These are phyloP conservation scores for Arabidopsis suecica DNA, from an alignment of 345 rosid genomes.

Conservation along the genomic window DNA sequence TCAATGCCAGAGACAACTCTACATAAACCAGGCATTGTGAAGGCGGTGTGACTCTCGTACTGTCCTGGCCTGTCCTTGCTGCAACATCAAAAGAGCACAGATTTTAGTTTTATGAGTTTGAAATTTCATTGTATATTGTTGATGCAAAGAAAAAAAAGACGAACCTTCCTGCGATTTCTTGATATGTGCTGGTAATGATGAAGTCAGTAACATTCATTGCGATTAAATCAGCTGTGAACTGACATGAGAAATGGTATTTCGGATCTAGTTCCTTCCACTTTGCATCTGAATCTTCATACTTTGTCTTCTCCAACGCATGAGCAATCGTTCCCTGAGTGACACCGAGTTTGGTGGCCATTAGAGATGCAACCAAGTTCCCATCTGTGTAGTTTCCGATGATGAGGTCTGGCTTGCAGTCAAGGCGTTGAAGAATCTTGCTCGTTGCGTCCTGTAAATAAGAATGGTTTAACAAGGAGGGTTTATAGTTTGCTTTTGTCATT, in stretches of 20 bases:
- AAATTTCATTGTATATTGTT: conserved; percentile 5
- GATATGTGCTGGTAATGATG: conserved; percentile 87
- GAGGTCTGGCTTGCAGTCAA: conserved; percentile 84
- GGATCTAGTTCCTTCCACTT: conserved; percentile 86
- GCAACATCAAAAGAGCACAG: conserved; percentile 15
- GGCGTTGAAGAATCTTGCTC: conserved; percentile 61
- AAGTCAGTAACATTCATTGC: conserved; percentile 92
- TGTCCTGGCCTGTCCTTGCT: conserved; percentile 87
- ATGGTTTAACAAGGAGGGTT: background rate
- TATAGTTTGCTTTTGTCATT: background rate
- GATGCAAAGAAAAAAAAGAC: background rate
- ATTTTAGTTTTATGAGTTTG: background rate
- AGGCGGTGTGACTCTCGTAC: conserved; percentile 82
- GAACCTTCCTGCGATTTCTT: conserved; percentile 96
- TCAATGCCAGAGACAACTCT: conserved; percentile 89
- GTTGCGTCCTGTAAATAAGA: conserved; percentile 60
- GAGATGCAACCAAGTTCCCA: conserved; percentile 90
- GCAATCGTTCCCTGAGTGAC: conserved; percentile 90
- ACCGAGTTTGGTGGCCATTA: conserved; percentile 80
- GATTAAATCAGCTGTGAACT: conserved; percentile 83
- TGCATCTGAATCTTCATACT: conserved; percentile 89
- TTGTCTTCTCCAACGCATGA: conserved; percentile 93
- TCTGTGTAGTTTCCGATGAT: conserved; percentile 93
- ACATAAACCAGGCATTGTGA: conserved; percentile 91
- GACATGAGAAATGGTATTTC: conserved; percentile 93